Conservation (phyloP, 2,329 filamentous ascomycete species). For the Colletotrichum filicis region DNA sequence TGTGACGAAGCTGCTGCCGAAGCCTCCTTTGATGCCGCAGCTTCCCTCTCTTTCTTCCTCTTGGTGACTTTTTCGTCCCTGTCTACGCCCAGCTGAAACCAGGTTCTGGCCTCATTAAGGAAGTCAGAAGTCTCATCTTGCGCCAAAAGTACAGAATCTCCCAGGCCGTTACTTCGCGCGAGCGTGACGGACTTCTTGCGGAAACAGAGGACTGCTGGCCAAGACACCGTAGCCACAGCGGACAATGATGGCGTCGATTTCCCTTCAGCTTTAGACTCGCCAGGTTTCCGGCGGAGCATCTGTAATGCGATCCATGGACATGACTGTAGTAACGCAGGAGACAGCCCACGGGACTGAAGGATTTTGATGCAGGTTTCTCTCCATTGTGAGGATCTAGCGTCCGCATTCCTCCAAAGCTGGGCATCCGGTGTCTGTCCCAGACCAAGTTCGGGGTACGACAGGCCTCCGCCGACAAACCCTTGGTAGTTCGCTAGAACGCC, state of each 20-base stretch:
- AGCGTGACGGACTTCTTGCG: conserved; percentile 58
- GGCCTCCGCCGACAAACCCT: conserved; percentile 47
- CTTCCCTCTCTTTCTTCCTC: conserved; percentile 63
- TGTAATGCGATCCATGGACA: conserved; percentile 64
- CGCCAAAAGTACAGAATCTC: conserved; percentile 50
- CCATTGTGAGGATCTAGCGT: conserved; percentile 57
- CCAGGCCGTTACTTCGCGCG: conserved; percentile 50
- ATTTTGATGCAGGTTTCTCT: conserved; percentile 61
- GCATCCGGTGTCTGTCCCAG: conserved; percentile 64
- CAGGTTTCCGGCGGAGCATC: conserved; percentile 56
- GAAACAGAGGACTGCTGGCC: conserved; percentile 66
- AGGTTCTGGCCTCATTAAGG: conserved; percentile 58
- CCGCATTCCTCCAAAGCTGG: conserved; percentile 56
- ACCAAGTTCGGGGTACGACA: conserved; percentile 47
- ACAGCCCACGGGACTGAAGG: conserved; percentile 61
- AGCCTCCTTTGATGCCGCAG: conserved; percentile 53
- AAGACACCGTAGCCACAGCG: conserved; percentile 56
- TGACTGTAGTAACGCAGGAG: conserved; percentile 53
- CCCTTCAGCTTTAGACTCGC: conserved; percentile 54
- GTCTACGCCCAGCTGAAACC: conserved; percentile 57
- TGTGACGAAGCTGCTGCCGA: conserved; percentile 55
- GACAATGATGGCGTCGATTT: conserved; percentile 49
- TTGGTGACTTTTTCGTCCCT: conserved; percentile 59
- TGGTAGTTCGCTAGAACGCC: conserved; percentile 59
- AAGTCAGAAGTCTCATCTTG: conserved; percentile 60